Evolutionary conservation across 805 yeast species (phyloP), one percentile per base, ranked within the genome.

Genomic region (Wickerhamiella cacticola): DNA sequence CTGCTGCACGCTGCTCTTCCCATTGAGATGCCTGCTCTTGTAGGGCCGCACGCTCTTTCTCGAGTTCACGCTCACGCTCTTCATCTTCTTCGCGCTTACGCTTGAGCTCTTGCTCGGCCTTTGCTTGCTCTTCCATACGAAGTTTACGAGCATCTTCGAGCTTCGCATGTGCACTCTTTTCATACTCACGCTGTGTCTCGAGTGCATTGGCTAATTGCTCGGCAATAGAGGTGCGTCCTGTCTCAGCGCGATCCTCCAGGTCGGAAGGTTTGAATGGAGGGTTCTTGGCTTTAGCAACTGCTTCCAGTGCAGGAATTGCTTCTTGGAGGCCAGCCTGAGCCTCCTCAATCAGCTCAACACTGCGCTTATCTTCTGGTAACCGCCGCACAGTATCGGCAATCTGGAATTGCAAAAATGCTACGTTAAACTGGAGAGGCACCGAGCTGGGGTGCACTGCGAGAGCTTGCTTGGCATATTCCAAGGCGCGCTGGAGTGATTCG

Each of bases 221-320:
- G 52, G 75, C 69, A 60, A 87, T 70, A 0, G 95, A 82, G 49
- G 79, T 76, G 12, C 26, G 23, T 7, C 42, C 42, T 3, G 42
- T 39, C 44, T 78, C 72, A n/a, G 92, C 89, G 66, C 96, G 79
- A 55, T 87, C 80, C 57, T 79, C 80, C 55, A 92, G 69, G 53
- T 88, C 96, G 16, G 76, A 76, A 23, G 81, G 71, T 1, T 94
- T 81, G 61, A 77, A 84, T 28, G 95, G 94, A 9, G 94, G 80
- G 55, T 74, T 72, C 41, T 67, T 65, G 19, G 70, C 75, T 16
- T 74, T 76, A 3, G 88, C 71, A 50, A 82, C 67, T 50, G 73
- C 75, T 34, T 72, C 76, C 59, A 89, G 69, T 3, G 71, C 60
- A 15, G 59, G 61, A 49, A 85, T 74, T 8, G 88, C 95, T 19